Base-by-base conservation (phyloP, 305 asterid species). In the Solanum chacoense region DNA sequence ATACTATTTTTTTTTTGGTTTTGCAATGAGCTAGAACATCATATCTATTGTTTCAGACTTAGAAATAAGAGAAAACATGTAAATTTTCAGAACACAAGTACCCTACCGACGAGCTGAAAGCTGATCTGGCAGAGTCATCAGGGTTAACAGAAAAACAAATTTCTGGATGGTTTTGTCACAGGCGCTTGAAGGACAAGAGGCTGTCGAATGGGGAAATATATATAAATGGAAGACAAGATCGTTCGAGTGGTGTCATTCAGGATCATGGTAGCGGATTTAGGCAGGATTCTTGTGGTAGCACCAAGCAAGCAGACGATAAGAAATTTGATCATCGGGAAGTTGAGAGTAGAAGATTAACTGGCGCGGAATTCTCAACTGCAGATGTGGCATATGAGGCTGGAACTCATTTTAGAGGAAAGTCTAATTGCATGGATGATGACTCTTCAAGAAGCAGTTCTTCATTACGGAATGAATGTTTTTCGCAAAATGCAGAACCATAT, bases 111-210 rank as follows among this genome's bases (percentile, higher is more conserved):
- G 8, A 93, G 24, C 90, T 94, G 96, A 95, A 96, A 94, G 76
- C 90, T 88, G 94, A 95, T 77, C 92, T 96, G 86, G 98, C 97
- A 7, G 94, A 92, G 93, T 90, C 96, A 87, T 91, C 94, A 69
- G 97, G 98, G 42, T 91, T 96, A 93, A 93, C 99, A 26, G 99
- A 96, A 89, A 96, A 95, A 92, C 99, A 95, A 94, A 93, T 96
- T 86, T 94, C 98, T 14, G 98, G 97, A 65, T 96, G 99, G 99
- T 96, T 96, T 92, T 96, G 99, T 88, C 98, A 96, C 89, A 92
- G 98, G 88, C 93, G 98, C 91, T 90, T 95, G 91, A 96, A 95
- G 91, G 99, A 95, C 93, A 95, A 96, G 94, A 95, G 89, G 89
- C 29, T 93, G 87, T 32, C 75, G 76, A 92, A 89, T 74, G 95